Conservation (phyloP, 108 stramenopile species). For the Cyclotella cryptica region DNA sequence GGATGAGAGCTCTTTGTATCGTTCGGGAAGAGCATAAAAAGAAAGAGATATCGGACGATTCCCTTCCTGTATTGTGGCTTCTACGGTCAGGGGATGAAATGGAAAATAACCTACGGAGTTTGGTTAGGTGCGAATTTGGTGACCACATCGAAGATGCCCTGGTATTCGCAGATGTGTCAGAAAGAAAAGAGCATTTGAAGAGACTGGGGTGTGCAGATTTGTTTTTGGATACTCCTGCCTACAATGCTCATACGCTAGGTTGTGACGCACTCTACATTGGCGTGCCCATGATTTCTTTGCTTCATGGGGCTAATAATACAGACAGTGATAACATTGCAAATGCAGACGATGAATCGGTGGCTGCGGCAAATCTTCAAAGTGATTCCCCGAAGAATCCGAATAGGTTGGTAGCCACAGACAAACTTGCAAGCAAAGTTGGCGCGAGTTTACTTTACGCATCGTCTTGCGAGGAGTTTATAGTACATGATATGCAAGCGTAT, state of each 20-base stretch:
- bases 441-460: conserved; percentile 66
- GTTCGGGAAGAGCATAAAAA: conserved; percentile 44
- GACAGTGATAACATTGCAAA: conserved; percentile 3
- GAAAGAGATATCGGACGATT: conserved; percentile 3
- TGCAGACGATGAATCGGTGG: background rate
- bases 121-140: conserved; percentile 58
- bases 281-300: conserved; percentile 80
- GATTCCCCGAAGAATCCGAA: background rate
- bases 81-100: conserved; percentile 78
- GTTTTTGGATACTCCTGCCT: conserved; percentile 88
- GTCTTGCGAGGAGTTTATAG: conserved; percentile 65
- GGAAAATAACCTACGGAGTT: conserved; percentile 68
- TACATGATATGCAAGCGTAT: conserved; percentile 57
- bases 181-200: conserved; percentile 78
- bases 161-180: conserved; percentile 74
- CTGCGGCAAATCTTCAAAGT: conserved; percentile 1
- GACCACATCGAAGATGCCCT: conserved; percentile 56
- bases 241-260: conserved; percentile 89
- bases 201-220: conserved; percentile 81
- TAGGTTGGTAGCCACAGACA: conserved; percentile 57
- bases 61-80: conserved; percentile 76
- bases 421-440: conserved; percentile 84
- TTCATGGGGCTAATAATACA: conserved; percentile 19
- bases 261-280: conserved; percentile 68
- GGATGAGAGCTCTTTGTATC: conserved; percentile 66